Evolutionary conservation across 1,284 basidiomycete species (phyloP), one percentile per base, ranked within the genome.

Genomic region (Rugosomyces carneus): DNA sequence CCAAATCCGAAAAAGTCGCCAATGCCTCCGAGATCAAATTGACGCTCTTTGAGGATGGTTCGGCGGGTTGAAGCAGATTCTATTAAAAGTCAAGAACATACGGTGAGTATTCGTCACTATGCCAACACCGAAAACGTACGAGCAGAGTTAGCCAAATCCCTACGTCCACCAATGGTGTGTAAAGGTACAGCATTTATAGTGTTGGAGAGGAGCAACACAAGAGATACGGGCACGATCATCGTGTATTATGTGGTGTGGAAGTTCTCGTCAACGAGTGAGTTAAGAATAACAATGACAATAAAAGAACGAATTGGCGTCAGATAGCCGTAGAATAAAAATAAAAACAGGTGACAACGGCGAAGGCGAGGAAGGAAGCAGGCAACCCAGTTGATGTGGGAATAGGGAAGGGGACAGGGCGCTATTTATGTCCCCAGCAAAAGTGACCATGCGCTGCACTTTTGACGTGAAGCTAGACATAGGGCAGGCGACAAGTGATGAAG

Each of bases 281-380:
- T 34, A 21, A 23, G 27, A 37, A 37, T 37, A 37, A 23, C 24
- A 40, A 27, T 15, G 5, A 18, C n/a, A n/a, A n/a, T n/a, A n/a
- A 46, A 50, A 34, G 48, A 49, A 49, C 40, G 48, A 49, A 45
- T 38, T 18, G 48, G 47, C 39, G 39, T 49, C 43, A 45, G 40
- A 45, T 45, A 49, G 44, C 48, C 40, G 39, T 4, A 40, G 39
- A 35, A 27, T 40, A 37, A 37, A 44, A 44, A 42, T 39, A 41
- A 37, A 19, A 37, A 34, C 37, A 45, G 44, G 41, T 40, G 13
- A 31, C 15, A 20, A 39, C 5, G 21, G 44, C 37, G 20, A 42
- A 48, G 37, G 36, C n/a, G n/a, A n/a, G n/a, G n/a, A n/a, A n/a
- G n/a, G n/a, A 38, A 48, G 37, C 44, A 42, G 48, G 24, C 41